Conservation (phyloP, 2,329 filamentous ascomycete species). For the Neofusicoccum cordaticola region DNA sequence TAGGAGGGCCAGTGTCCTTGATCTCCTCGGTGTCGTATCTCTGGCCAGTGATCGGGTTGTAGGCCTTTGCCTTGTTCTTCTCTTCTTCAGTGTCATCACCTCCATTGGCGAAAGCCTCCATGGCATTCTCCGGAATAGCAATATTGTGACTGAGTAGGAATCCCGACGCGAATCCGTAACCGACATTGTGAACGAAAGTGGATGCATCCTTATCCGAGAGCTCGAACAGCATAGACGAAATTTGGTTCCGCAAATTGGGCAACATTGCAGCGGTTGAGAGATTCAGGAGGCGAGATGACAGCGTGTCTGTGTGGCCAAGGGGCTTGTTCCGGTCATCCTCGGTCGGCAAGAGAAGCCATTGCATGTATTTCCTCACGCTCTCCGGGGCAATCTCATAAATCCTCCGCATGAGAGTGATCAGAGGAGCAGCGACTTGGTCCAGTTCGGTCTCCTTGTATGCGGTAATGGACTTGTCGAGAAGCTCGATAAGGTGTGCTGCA, state of each 20-base stretch:
- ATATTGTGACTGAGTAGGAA: conserved; percentile 85
- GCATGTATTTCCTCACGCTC: conserved; percentile 61
- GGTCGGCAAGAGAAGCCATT: conserved; percentile 68
- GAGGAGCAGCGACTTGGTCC: conserved; percentile 66
- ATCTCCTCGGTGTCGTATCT: conserved; percentile 64
- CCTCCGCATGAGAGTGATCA: conserved; percentile 70
- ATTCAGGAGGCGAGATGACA: conserved; percentile 73
- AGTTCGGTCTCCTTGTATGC: conserved; percentile 67
- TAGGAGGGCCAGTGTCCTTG: conserved; percentile 60
- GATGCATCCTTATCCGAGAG: conserved; percentile 77
- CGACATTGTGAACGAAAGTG: conserved; percentile 84
- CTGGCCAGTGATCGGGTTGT: conserved; percentile 89
- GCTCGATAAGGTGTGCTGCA: conserved; percentile 63
- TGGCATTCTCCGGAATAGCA: conserved; percentile 65
- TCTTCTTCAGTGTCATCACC: conserved; percentile 17
- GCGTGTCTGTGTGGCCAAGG: conserved; percentile 69
- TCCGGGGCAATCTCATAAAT: conserved; percentile 69
- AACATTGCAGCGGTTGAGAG: conserved; percentile 72
- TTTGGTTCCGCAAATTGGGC: conserved; percentile 68
- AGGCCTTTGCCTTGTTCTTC: conserved; percentile 30
- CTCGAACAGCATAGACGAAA: conserved; percentile 80
- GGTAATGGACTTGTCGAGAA: conserved; percentile 66
- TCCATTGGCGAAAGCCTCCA: conserved; percentile 51
- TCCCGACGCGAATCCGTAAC: conserved; percentile 89
- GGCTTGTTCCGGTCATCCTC: conserved; percentile 72